Base-by-base conservation (phyloP, 192 early-diverging fungal genomes). In the Backusella liffmaniae region DNA sequence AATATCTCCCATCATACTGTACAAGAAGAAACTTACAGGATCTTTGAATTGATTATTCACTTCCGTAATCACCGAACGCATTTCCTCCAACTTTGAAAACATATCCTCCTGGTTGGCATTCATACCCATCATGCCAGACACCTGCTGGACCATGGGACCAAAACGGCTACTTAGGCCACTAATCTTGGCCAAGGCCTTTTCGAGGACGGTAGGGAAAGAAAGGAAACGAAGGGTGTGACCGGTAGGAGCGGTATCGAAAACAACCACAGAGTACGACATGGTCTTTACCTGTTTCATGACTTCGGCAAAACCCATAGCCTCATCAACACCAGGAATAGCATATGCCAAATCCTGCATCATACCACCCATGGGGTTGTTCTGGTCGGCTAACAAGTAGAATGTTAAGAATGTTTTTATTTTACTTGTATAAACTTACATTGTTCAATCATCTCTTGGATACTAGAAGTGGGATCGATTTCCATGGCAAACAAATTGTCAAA, bases 231-330 rank as follows among this genome's bases (percentile, higher is more conserved):
- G 92, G 12, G 98, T 99, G 77, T 99, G 98, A 21, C 98, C 98
- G 5, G 98, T 99, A 6, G 98, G 98, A 5, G 98, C 98, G 29
- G 98, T 99, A 86, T 99, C 98, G 87, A 99, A 99, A 65, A 99
- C 96, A 70, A 99, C 96, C 39, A 94, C 92, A 72, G 93, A 94
- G 86, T 99, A 99, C 73, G 99, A 96, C 97, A 99, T 99, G 71
- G 95, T 95, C 85, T 99, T 97, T 49, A 99, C 98, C 75, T 98
- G 92, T 76, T 99, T 99, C 98, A 99, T 99, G 16, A 99, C 98
- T 80, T 99, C 98, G n/a, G 97, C 97, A 87, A 99, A 99, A 56
- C 96, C 96, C 97, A 99, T 99, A 26, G 98, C 98, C 84, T 99
- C 98, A 84, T 99, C 98, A 15, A 99, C 97, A 82, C 98, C 98